A percentile compares a stretch with the other conserved stretches of the same genome.
Evolutionary conservation across 176 grass and related monocot genomes (phyloP).

Genomic region (Carex scoparia): DNA sequence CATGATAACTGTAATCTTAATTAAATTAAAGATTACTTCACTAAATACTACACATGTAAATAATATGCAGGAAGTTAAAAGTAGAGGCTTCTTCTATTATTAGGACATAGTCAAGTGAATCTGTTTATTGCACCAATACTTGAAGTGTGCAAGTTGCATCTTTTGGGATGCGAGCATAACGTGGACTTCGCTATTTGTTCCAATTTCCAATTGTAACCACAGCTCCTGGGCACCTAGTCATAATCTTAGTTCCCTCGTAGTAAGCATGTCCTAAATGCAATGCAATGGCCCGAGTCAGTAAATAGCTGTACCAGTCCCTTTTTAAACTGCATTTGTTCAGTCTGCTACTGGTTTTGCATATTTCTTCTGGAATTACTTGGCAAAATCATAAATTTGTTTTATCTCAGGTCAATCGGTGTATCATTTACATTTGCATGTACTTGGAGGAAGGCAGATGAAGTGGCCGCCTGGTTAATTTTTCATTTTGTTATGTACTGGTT

Average conservation of each 20-base stretch:
- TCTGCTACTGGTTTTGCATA: neutral
- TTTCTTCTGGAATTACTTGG: neutral
- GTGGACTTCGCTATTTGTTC: neutral
- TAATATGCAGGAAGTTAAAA: neutral
- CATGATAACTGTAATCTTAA: neutral
- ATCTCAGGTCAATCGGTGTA: conserved; percentile 85
- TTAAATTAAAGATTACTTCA: neutral
- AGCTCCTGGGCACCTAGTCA: neutral
- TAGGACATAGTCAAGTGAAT: neutral
- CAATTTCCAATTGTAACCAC: neutral
- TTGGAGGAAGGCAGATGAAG: conserved; percentile 82
- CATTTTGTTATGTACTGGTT: neutral
- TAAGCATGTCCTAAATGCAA: neutral
- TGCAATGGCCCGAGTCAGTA: neutral
- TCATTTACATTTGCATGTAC: conserved; percentile 78
- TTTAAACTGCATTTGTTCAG: neutral
- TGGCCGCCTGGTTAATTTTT: conserved; percentile 73
- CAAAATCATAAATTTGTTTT: neutral
- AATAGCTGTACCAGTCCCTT: neutral
- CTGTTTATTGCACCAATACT: neutral
- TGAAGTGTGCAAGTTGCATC: neutral
- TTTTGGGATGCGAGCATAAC: neutral
- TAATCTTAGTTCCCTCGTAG: neutral
- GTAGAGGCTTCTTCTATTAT: neutral
- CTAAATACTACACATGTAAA: neutral